Conservation (phyloP, 2,329 filamentous ascomycete genomes). For the Fusarium sp. region DNA sequence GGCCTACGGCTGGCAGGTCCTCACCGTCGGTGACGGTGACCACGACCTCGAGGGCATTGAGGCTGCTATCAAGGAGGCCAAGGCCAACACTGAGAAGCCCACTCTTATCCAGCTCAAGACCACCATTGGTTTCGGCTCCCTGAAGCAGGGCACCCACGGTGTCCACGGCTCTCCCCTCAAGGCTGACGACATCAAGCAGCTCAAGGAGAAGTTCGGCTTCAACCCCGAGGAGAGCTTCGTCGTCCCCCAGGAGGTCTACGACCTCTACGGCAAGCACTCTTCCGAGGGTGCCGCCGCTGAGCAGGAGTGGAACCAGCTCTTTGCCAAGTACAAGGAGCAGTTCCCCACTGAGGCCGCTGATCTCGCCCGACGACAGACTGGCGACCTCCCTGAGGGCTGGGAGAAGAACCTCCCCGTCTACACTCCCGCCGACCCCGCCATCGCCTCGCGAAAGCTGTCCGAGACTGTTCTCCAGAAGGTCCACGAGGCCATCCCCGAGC, state of each 20-base stretch:
- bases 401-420: constrained; percentile 93
- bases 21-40: constrained; percentile 89
- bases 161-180: constrained; percentile 98
- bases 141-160: constrained; percentile 91
- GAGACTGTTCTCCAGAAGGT: constrained; percentile 93
- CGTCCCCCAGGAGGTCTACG: constrained; percentile 95
- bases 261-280: constrained; percentile 86
- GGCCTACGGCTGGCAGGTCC: constrained; percentile 94
- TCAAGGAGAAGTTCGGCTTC: constrained; percentile 97
- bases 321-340: constrained; percentile 85
- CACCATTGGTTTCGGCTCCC: constrained; percentile 96
- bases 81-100: constrained; percentile 94
- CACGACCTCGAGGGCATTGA: constrained; percentile 88
- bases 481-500: constrained; percentile 84
- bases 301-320: constrained; percentile 93
- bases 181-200: constrained; percentile 90
- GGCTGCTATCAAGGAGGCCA: constrained; percentile 85
- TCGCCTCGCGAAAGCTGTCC: constrained; percentile 95
- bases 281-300: constrained; percentile 89
- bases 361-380: constrained; percentile 81
- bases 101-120: constrained; percentile 96
- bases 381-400: constrained; percentile 94
- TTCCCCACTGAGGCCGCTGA: constrained; percentile 85
- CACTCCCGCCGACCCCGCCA: constrained; percentile 83
- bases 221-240: constrained; percentile 93